phyloP scores from a whole-genome alignment of 331 rosid genomes.

The Cydonia oblonga region DNA sequence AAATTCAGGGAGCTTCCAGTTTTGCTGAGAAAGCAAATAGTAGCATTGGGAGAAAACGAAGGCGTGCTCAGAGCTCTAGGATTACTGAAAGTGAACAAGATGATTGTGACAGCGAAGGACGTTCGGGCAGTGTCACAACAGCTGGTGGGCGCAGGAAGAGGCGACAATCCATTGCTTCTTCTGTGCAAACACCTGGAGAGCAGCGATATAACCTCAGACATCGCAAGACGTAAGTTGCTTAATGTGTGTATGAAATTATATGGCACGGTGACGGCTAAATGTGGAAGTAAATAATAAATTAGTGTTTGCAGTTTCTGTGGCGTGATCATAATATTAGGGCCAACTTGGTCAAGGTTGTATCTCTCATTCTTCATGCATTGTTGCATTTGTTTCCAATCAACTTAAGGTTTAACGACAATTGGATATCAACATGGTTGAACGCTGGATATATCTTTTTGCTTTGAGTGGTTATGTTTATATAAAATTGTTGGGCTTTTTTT shows the following conservation, averaged over 20 bases:
- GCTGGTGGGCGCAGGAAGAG: slow-evolving; percentile 57
- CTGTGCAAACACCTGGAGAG: slow-evolving; percentile 44
- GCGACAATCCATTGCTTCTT: slow-evolving; percentile 35
- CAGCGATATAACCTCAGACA: slow-evolving; percentile 75
- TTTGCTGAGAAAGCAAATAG: slow-evolving; percentile 20
- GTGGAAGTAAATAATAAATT: not conserved
- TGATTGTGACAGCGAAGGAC: slow-evolving; percentile 57
- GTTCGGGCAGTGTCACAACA: slow-evolving; percentile 59
- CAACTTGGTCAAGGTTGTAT: not conserved
- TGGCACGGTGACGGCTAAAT: slow-evolving; percentile 2
- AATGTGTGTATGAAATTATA: slow-evolving; percentile 1
- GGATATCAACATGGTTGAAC: not conserved
- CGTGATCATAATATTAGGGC: not conserved
- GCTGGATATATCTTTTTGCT: not conserved
- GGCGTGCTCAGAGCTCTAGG: slow-evolving; percentile 33
- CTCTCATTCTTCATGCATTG: not conserved
- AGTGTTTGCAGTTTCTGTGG: slow-evolving; percentile 1
- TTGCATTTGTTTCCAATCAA: not conserved
- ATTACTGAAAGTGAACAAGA: slow-evolving; percentile 45
- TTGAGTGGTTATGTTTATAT: not conserved
- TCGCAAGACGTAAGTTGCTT: slow-evolving; percentile 63
- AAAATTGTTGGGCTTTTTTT: not conserved
- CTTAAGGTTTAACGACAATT: not conserved
- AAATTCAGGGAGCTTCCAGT: slow-evolving; percentile 43
- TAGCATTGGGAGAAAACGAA: slow-evolving; percentile 47